Evolutionary conservation across 164 flowering plant species (phyloP).

Genomic region (Liquidambar formosana): DNA sequence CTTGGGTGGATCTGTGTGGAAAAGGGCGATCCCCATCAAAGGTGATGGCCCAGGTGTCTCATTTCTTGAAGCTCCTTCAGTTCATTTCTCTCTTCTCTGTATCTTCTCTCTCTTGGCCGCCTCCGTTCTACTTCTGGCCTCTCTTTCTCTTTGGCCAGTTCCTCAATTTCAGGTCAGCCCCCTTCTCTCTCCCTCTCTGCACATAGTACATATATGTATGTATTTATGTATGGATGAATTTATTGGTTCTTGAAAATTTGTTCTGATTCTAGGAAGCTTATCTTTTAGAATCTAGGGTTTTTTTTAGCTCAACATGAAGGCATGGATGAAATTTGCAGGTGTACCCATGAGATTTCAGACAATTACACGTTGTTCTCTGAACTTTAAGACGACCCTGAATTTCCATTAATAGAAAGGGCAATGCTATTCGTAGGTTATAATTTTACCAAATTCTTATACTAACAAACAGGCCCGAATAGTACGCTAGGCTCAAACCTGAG

Average conservation of each 20-base stretch:
- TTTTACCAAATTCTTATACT: too few relatives aligned
- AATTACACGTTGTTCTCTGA: too few relatives aligned
- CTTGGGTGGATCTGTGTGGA: slow-evolving; percentile 83
- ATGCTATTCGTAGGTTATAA: too few relatives aligned
- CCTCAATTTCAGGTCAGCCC: slow-evolving; percentile 78
- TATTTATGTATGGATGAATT: not conserved
- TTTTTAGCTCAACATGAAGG: too few relatives aligned
- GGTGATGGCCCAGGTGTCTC: slow-evolving; percentile 76
- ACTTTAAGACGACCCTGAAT: too few relatives aligned
- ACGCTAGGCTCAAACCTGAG: too few relatives aligned
- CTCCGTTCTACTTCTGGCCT: slow-evolving; percentile 79
- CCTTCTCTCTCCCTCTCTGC: not conserved
- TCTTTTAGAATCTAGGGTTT: too few relatives aligned
- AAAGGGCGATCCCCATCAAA: slow-evolving; percentile 63
- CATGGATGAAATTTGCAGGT: too few relatives aligned
- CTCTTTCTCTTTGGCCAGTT: slow-evolving; percentile 78
- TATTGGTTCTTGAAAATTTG: not conserved
- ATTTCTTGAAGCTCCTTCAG: slow-evolving; percentile 71
- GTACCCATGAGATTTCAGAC: too few relatives aligned
- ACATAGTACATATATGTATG: too few relatives aligned
- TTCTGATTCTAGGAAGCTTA: not conserved
- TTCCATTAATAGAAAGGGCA: too few relatives aligned
- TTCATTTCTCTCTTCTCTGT: slow-evolving; percentile 71
- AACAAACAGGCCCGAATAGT: too few relatives aligned
- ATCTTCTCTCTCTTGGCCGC: slow-evolving; percentile 77